These are phyloP conservation scores for Aureobasidium sp. DNA, from an alignment of 2,329 filamentous ascomycete genomes.

Conservation along the genomic window DNA sequence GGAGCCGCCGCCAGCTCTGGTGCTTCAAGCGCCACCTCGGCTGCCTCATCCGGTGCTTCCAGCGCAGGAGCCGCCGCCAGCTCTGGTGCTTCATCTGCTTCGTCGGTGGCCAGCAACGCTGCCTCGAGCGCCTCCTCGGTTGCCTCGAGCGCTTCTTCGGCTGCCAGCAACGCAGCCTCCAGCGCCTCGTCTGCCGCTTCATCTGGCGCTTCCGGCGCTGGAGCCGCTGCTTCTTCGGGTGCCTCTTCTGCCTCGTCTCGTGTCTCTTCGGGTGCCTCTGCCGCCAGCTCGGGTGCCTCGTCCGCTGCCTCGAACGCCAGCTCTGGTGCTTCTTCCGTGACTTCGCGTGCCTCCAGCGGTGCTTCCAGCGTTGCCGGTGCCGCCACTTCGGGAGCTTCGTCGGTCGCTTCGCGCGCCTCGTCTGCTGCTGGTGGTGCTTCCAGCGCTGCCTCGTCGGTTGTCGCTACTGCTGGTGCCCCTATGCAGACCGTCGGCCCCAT, in stretches of 20 bases:
- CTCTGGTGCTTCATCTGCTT: conserved; percentile 16
- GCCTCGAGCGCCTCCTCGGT: conserved; percentile 14
- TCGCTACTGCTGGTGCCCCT: conserved; percentile 19
- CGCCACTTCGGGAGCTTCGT: conserved; percentile 15
- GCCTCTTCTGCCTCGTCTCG: conserved; percentile 16
- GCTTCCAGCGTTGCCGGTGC: conserved; percentile 15
- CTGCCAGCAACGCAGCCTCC: conserved; percentile 13
- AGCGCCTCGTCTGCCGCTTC: conserved; percentile 9
- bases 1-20: conserved; percentile 17
- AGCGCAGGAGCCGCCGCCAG: conserved; percentile 16
- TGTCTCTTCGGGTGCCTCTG: conserved; percentile 6
- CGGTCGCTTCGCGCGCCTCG: conserved; percentile 13
- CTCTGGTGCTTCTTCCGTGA: conserved; percentile 14
- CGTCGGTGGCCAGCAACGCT: conserved; percentile 13
- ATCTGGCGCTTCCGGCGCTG: conserved; percentile 16
- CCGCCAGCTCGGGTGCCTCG: conserved; percentile 13
- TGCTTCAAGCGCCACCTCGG: conserved; percentile 14
- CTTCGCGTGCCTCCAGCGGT: conserved; percentile 13
- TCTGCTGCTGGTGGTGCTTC: conserved; percentile 11
- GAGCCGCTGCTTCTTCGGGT: conserved; percentile 12
- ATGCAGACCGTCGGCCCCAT: conserved; percentile 28
- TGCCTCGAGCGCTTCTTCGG: conserved; percentile 16
- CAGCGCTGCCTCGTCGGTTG: conserved; percentile 14
- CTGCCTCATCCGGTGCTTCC: conserved; percentile 11
- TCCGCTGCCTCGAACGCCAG: conserved; percentile 14